Base-by-base conservation (phyloP, 768 basidiomycete species). In the Lyophyllum shimeji region DNA sequence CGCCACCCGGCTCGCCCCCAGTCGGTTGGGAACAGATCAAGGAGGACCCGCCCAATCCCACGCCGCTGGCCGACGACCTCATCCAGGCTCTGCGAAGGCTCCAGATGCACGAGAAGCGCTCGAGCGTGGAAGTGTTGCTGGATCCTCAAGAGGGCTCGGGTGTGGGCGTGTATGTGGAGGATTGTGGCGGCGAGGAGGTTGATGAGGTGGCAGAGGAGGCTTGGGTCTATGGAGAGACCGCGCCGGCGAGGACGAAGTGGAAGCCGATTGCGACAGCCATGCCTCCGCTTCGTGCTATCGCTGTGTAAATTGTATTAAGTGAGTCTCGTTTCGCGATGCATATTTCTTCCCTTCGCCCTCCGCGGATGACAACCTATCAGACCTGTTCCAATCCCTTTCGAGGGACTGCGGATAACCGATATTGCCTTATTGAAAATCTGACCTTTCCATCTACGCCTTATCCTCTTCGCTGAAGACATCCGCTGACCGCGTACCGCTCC, bases 1-100 rank as follows among this genome's bases (percentile, higher is more conserved):
- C 97, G 0, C 97, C 97, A 0, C 97, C 97, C 3, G 97, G 97
- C 4, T 97, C 95, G 0, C 97, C 97, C 0, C 97, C 97, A 0
- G 86, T 95, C 1, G 97, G 95, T 2, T 99, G 97, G 97, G 94
- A 97, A 66, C 93, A 82, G 21, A 82, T 95, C 54, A 76, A 76
- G 48, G 96, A 98, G 71, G 94, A 95, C 7, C 92, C 93, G 17
- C 96, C 96, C 0, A 98, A 98, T 66, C 68, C 75, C 2, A 73
- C 81, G 2, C 88, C 94, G 4, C 82, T 97, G 23, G 96, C 96
- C 0, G 85, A 90, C 21, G 96, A 98, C 67, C 81, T 98, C 60
- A 89, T 93, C 24, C 65, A 76, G 11, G 96, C 96, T 15, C 74
- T 98, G 52, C 80, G 77, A 61, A 82, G 80, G 61, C 79, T 98